phyloP scores from a whole-genome alignment of 1,284 basidiomycete genomes.

The Naganishia albida region DNA sequence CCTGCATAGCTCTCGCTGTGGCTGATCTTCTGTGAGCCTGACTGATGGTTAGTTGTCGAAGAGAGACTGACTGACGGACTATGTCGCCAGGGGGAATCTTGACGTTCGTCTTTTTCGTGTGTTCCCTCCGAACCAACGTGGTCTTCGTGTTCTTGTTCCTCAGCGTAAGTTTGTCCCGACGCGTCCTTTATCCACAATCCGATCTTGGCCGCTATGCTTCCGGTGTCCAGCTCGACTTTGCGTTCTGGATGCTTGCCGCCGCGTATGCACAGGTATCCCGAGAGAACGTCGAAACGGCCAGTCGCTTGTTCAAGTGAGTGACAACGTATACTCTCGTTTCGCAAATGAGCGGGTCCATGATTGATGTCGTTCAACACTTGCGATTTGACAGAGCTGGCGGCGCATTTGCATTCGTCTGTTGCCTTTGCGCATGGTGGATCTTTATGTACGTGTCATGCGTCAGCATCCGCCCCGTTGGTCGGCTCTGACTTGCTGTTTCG shows the following conservation, averaged over 20 bases:
- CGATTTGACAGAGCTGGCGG: slow-evolving; percentile 20
- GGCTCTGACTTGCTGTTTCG: not conserved
- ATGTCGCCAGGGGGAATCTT: slow-evolving; percentile 15
- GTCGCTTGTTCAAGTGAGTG: slow-evolving; percentile 21
- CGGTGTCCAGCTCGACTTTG: slow-evolving; percentile 19
- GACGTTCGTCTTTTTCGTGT: slow-evolving; percentile 29
- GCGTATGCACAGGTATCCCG: slow-evolving; percentile 26
- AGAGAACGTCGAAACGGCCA: slow-evolving; percentile 4
- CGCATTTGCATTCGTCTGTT: slow-evolving; percentile 27
- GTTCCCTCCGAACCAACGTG: slow-evolving; percentile 28
- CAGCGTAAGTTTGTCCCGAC: slow-evolving; percentile 11
- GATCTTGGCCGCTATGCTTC: not conserved
- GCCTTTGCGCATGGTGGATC: slow-evolving; percentile 28
- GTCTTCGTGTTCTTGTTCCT: slow-evolving; percentile 28
- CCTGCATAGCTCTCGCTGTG: slow-evolving; percentile 21
- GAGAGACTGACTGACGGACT: too few relatives aligned
- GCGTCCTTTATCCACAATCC: not conserved
- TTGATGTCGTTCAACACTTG: too few relatives aligned
- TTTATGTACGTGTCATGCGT: slow-evolving; percentile 13
- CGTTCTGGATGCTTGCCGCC: slow-evolving; percentile 24
- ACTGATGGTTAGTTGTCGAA: too few relatives aligned
- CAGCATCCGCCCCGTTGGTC: not conserved
- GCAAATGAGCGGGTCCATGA: too few relatives aligned
- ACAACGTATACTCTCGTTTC: not conserved
- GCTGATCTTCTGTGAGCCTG: slow-evolving; percentile 26